Evolutionary conservation across 1,284 basidiomycete genomes (phyloP).

Genomic region (Ustilago tritici): DNA sequence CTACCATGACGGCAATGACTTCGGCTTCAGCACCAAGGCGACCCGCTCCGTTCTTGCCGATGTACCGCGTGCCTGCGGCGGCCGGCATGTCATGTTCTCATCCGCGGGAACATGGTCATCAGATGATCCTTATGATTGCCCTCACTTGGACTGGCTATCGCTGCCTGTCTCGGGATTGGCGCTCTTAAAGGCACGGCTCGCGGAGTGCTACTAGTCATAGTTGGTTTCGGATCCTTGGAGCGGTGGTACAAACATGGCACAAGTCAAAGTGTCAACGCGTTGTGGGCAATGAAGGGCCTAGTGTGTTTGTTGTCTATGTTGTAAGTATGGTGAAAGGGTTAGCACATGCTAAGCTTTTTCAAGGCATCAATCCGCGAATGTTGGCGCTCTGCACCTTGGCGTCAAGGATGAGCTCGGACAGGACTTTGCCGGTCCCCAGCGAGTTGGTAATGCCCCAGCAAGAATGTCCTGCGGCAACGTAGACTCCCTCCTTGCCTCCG

Average conservation of each 20-base stretch:
- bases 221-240: neutral
- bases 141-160: neutral
- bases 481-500: constrained; percentile 72
- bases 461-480: constrained; percentile 71
- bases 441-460: constrained; percentile 72
- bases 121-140: neutral
- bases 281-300: neutral
- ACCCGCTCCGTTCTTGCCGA: neutral
- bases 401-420: constrained; percentile 73
- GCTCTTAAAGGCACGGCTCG: neutral
- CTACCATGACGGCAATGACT: neutral
- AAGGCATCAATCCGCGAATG: constrained; percentile 71
- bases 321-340: neutral
- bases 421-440: constrained; percentile 73
- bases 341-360: neutral
- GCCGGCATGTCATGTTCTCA: neutral
- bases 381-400: constrained; percentile 73
- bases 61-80: constrained; percentile 9
- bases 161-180: neutral
- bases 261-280: neutral
- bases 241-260: neutral
- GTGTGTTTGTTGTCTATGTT: neutral
- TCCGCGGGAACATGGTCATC: neutral
- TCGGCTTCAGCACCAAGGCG: neutral
- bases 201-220: neutral